phyloP scores from a whole-genome alignment of 2,329 filamentous ascomycete species.

The Penicillium sumatraense region DNA sequence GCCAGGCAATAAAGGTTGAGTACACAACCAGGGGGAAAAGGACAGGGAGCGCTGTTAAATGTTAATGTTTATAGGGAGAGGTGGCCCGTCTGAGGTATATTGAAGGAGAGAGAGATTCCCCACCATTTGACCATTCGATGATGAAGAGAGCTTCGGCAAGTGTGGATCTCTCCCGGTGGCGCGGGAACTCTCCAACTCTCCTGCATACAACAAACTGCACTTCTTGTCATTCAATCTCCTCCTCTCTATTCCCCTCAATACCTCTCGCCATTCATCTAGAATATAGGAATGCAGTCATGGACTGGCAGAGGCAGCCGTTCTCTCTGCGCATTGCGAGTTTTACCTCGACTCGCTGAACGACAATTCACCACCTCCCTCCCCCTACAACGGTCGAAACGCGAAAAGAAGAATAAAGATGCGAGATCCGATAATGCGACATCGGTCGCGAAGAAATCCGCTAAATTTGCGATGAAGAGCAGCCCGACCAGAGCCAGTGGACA shows the following conservation, averaged over 20 bases:
- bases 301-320: constrained; percentile 41
- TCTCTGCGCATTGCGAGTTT: constrained; percentile 45
- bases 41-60: no score
- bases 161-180: constrained; percentile 28
- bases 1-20: background rate
- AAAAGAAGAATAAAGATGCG: background rate
- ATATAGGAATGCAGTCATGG: constrained; percentile 46
- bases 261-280: constrained; percentile 10
- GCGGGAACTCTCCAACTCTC: constrained; percentile 21
- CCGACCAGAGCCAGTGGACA: constrained; percentile 11
- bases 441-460: background rate
- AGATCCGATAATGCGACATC: background rate
- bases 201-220: constrained; percentile 3
- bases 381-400: constrained; percentile 29
- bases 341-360: constrained; percentile 32
- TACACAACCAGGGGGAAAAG: background rate
- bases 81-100: constrained; percentile 32
- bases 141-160: constrained; percentile 20
- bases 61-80: no score
- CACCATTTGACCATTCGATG: constrained; percentile 33
- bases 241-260: background rate
- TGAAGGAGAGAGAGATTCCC: constrained; percentile 31
- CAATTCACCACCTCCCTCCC: constrained; percentile 37
- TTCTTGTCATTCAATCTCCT: background rate
- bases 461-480: background rate